phyloP scores from a whole-genome alignment of 2,329 filamentous ascomycete genomes.

The Diplocarpon mali region DNA sequence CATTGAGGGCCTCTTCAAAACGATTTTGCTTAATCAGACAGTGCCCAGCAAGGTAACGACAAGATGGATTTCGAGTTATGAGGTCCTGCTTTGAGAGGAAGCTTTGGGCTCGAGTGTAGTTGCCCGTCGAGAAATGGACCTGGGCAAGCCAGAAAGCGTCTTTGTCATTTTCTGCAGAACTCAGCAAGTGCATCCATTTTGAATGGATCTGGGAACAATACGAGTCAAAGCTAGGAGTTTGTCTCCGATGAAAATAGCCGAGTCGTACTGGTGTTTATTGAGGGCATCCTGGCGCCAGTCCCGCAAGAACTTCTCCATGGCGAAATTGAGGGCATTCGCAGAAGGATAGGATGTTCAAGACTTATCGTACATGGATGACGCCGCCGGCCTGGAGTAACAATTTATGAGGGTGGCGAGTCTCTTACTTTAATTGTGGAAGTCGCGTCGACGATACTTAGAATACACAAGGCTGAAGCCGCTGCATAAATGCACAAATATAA shows the following conservation, averaged over 20 bases:
- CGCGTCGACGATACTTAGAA: constrained; percentile 11
- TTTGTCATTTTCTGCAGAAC: constrained; percentile 66
- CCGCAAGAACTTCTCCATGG: constrained; percentile 86
- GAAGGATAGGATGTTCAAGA: background rate
- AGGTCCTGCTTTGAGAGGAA: constrained; percentile 79
- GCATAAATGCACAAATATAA: constrained; percentile 1
- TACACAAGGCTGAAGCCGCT: constrained; percentile 15
- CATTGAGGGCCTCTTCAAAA: constrained; percentile 74
- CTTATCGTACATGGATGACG: background rate
- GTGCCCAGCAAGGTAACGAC: constrained; percentile 85
- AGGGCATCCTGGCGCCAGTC: constrained; percentile 93
- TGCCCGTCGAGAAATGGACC: constrained; percentile 89
- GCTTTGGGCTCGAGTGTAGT: constrained; percentile 83
- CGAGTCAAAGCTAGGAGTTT: constrained; percentile 91
- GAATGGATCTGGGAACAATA: constrained; percentile 34
- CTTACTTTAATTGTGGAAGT: constrained; percentile 4
- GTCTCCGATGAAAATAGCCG: constrained; percentile 93
- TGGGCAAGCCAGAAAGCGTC: constrained; percentile 98
- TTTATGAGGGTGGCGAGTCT: background rate
- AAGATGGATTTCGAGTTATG: constrained; percentile 69
- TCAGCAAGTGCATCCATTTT: constrained; percentile 7
- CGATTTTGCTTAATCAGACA: constrained; percentile 88
- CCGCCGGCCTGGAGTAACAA: background rate
- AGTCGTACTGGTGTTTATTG: constrained; percentile 92
- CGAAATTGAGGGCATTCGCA: constrained; percentile 4